These are phyloP conservation scores for Chlamydomonas sp. DNA, from an alignment of 139 green algal genomes.

Conservation along the genomic window DNA sequence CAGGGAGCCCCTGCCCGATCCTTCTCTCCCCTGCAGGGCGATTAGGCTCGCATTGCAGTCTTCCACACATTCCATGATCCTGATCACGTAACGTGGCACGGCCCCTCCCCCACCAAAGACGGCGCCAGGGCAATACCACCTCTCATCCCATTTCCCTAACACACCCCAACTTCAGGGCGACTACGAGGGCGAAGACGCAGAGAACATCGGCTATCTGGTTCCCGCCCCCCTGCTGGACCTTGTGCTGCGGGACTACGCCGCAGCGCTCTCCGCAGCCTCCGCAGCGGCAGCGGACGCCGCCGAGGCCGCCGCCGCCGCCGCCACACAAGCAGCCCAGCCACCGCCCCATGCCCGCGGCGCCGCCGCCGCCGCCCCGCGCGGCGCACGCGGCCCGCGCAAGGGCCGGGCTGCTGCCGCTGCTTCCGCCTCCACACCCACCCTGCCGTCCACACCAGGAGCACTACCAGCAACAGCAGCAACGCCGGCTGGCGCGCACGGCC, in stretches of 20 bases:
- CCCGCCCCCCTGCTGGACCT: slow-evolving; percentile 87
- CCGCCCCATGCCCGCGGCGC: neutral
- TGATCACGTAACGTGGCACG: too few relatives aligned
- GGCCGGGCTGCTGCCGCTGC: too few relatives aligned
- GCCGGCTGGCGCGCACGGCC: too few relatives aligned
- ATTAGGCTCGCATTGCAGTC: too few relatives aligned
- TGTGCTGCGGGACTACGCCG: slow-evolving; percentile 80
- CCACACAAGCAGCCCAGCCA: neutral
- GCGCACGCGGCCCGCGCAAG: neutral
- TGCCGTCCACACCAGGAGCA: too few relatives aligned
- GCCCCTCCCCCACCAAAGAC: too few relatives aligned
- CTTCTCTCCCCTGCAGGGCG: too few relatives aligned
- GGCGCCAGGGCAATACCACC: neutral
- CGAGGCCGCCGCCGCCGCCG: neutral
- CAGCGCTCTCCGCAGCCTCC: neutral
- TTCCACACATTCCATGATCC: too few relatives aligned
- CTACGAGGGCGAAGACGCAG: slow-evolving; percentile 31
- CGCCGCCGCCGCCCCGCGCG: neutral
- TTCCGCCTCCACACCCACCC: too few relatives aligned
- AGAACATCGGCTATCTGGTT: slow-evolving; percentile 76
- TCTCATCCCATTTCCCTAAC: neutral
- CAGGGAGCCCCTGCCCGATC: too few relatives aligned
- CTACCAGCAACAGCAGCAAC: too few relatives aligned
- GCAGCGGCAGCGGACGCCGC: neutral
- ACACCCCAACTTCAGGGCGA: neutral